Evolutionary conservation across 2,329 filamentous ascomycete species (phyloP).

Genomic region (Pseudogymnoascus sp.): DNA sequence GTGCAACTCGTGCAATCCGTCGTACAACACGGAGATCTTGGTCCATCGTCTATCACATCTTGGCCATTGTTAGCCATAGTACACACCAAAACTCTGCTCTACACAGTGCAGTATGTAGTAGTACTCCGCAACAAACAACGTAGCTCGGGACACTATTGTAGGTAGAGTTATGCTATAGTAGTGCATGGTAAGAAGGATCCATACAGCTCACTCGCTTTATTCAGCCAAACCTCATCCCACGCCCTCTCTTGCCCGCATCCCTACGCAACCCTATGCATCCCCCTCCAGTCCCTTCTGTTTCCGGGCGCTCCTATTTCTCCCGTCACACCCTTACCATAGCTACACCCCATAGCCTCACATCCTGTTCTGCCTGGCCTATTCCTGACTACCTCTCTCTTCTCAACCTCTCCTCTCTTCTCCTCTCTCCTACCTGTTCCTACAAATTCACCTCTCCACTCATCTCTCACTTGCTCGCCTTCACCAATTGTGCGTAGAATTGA

Average conservation of each 20-base stretch:
- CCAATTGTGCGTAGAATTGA: background rate
- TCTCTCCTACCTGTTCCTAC: background rate
- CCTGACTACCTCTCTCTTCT: background rate
- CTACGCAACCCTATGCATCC: too few species aligned
- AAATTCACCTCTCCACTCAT: background rate
- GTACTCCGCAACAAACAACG: too few species aligned
- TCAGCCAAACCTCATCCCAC: constrained; percentile 5
- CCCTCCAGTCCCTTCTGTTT: background rate
- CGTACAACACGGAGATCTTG: background rate
- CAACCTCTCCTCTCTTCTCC: background rate
- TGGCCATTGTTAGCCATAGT: background rate
- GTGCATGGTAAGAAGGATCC: background rate
- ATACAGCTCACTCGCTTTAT: constrained; percentile 7
- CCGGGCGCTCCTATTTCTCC: constrained; percentile 1
- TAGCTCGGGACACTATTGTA: background rate
- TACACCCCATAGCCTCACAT: background rate
- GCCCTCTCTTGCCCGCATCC: background rate
- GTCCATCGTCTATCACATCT: background rate
- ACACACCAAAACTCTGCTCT: too few species aligned
- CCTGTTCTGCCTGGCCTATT: background rate
- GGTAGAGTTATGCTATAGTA: background rate
- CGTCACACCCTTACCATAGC: background rate
- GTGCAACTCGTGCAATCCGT: background rate
- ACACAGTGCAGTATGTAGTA: too few species aligned
- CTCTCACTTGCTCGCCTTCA: background rate